Conservation (phyloP, 768 basidiomycete genomes). For the Lyophyllum atratum region DNA sequence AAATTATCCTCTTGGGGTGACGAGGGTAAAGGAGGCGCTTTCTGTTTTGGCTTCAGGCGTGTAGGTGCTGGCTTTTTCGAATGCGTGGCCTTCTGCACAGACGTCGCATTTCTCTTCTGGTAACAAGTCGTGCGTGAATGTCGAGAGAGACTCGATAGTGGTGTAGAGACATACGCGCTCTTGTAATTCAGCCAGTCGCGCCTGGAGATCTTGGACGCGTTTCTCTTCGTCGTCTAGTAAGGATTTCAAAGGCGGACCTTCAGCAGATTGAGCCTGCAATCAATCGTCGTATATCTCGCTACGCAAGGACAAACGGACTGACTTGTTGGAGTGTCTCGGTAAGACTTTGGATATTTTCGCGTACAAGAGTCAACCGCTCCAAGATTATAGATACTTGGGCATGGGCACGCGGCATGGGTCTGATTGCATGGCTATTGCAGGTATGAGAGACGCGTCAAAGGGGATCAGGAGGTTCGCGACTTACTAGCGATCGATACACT, state of each 20-base stretch:
- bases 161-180: slow-evolving; percentile 34
- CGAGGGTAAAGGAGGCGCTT: slow-evolving; percentile 23
- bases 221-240: slow-evolving; percentile 44
- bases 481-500: slow-evolving; percentile 78
- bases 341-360: slow-evolving; percentile 38
- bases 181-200: slow-evolving; percentile 38
- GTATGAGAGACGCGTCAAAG: slow-evolving; percentile 6
- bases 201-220: slow-evolving; percentile 38
- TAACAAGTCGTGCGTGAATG: background rate
- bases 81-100: slow-evolving; percentile 2
- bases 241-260: slow-evolving; percentile 32
- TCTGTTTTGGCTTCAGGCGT: slow-evolving; percentile 22
- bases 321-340: slow-evolving; percentile 34
- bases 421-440: slow-evolving; percentile 35
- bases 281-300: slow-evolving; percentile 13
- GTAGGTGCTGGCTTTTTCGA: background rate
- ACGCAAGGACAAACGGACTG: slow-evolving; percentile 7
- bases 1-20: slow-evolving; percentile 55
- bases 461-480: slow-evolving; percentile 24
- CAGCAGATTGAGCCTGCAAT: slow-evolving; percentile 24
- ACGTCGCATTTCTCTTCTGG: slow-evolving; percentile 25
- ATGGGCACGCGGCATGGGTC: slow-evolving; percentile 55
- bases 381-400: slow-evolving; percentile 46
- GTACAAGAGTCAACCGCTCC: slow-evolving; percentile 37
- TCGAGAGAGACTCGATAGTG: background rate